phyloP scores from a whole-genome alignment of 2,329 filamentous ascomycete species.

The Saccharata proteae region DNA sequence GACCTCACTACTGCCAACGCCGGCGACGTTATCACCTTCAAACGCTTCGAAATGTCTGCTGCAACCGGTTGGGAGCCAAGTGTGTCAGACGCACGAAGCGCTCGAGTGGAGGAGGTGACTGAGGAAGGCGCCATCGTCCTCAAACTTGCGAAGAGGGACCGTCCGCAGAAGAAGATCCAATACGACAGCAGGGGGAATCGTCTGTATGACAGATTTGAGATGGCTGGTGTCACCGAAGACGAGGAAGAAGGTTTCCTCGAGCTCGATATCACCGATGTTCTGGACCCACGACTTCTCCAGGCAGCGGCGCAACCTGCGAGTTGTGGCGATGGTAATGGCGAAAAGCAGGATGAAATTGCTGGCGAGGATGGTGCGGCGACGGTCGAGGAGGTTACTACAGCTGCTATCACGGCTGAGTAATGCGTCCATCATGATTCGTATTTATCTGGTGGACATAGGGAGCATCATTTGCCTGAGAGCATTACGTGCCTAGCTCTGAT shows the following conservation, averaged over 20 bases:
- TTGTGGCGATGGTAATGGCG: no score
- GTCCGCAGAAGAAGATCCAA: constrained; percentile 40
- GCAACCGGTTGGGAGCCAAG: constrained; percentile 56
- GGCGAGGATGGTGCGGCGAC: no score
- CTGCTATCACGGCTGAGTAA: no score
- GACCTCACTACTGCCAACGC: constrained; percentile 43
- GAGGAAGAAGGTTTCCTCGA: constrained; percentile 33
- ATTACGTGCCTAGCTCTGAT: no score
- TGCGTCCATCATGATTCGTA: no score
- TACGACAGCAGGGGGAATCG: constrained; percentile 61
- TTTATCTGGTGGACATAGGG: no score
- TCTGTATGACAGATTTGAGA: constrained; percentile 68
- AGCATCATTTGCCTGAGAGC: no score
- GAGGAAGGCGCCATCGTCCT: constrained; percentile 46
- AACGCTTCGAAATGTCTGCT: constrained; percentile 48
- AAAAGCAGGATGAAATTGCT: no score
- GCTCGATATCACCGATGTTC: no score
- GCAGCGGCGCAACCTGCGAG: no score
- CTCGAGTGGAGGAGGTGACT: constrained; percentile 40
- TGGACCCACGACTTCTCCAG: no score
- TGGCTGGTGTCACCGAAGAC: constrained; percentile 46
- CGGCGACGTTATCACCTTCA: constrained; percentile 59
- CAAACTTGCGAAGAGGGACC: constrained; percentile 56
- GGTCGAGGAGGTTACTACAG: no score
- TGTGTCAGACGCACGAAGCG: constrained; percentile 51